Base-by-base conservation (phyloP, 2,329 filamentous ascomycete species). In the Pseudocercospora musae region DNA sequence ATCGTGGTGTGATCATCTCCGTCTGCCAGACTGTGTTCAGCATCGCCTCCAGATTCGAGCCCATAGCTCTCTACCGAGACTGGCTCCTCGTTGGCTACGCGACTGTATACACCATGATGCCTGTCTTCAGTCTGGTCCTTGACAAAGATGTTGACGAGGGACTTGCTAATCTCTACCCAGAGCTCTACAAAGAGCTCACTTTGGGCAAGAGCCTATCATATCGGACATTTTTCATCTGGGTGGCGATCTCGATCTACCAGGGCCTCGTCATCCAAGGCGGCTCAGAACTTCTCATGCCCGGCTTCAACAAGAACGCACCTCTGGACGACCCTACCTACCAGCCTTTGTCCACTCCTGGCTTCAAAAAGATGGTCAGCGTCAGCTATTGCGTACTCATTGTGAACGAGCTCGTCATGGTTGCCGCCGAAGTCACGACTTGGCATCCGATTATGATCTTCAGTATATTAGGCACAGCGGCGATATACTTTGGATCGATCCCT, bases 1-100 rank as follows among this genome's bases (percentile, higher is more conserved):
- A 99, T 75, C 90, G 95, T 71, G 95, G 95, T 56, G 81, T 99
- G 49, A 96, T 99, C 72, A 96, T 99, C 72, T 89, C 87, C 58
- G 92, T 98, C 27, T 97, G 93, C 71, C 95, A 99, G 79, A 98
- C 95, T 0, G 92, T 99, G 84, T 99, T 94, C 81, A 96, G 91
- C 75, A 96, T 98, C 65, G 93, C 94, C 5, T 89, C 91, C 62
- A 86, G 89, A 64, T 97, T 97, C 74, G 92, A 97, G 75, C 96
- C 95, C 0, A 92, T 96, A 70, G 95, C 94, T 29, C 81, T 99
- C 8, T 99, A 98, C 82, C 92, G 89, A 78, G 92, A 98, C 75
- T 99, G 94, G 93, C 85, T 99, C 13, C 86, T 99, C 67, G 95
- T 99, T 11, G 95, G 95, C 53, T 99, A 99, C 74, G 92, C 93